Conservation (phyloP, 1,139 yeast genomes). For the Eremothecium coryli region DNA sequence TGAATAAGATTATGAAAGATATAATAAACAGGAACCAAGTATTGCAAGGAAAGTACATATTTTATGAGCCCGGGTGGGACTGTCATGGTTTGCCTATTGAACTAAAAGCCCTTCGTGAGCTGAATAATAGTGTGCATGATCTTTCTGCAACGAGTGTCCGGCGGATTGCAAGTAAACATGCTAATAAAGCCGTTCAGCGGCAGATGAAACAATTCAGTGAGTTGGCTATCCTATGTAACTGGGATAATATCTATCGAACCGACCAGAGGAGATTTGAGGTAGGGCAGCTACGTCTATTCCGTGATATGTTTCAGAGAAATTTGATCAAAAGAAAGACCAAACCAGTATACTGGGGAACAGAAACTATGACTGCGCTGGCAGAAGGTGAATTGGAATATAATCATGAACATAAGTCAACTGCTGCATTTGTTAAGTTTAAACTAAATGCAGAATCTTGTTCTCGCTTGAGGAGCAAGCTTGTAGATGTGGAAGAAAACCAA, state of each 20-base stretch:
- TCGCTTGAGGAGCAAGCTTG: conserved; percentile 5
- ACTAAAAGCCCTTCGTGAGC: conserved; percentile 54
- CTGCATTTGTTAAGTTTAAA: conserved; percentile 68
- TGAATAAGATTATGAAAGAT: conserved; percentile 83
- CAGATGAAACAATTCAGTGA: conserved; percentile 59
- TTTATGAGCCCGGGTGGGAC: conserved; percentile 94
- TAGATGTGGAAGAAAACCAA: conserved; percentile 3
- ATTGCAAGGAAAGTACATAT: conserved; percentile 49
- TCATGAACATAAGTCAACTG: conserved; percentile 57
- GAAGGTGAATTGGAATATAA: conserved; percentile 93
- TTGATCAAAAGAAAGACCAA: conserved; percentile 74
- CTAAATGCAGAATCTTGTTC: conserved; percentile 26
- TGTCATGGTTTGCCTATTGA: conserved; percentile 98
- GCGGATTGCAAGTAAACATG: conserved; percentile 56
- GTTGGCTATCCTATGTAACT: conserved; percentile 79
- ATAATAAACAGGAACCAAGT: conserved; percentile 67
- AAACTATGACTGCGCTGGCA: conserved; percentile 87
- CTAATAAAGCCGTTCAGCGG: conserved; percentile 48
- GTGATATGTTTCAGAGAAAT: conserved; percentile 53
- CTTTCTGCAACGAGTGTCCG: conserved; percentile 48
- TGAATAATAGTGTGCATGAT: conserved; percentile 27
- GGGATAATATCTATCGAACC: conserved; percentile 64
- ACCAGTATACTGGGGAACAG: conserved; percentile 98
- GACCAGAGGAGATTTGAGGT: conserved; percentile 62
- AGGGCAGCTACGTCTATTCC: conserved; percentile 64